Evolutionary conservation across 2,329 filamentous ascomycete species (phyloP).

Genomic region (Aspergillus pseudoglaucus): DNA sequence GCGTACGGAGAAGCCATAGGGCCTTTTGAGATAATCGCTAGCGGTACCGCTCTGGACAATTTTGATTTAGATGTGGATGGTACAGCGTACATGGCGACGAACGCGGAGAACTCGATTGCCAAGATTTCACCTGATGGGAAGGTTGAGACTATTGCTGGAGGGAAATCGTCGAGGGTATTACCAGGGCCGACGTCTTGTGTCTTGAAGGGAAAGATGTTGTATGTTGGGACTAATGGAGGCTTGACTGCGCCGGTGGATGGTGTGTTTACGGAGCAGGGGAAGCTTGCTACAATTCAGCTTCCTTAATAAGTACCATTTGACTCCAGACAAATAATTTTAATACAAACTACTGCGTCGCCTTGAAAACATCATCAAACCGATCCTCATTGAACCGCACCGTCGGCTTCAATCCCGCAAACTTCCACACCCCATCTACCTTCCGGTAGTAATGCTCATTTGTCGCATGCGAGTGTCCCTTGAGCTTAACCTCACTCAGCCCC

Average conservation of each 20-base stretch:
- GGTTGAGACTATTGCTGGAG: slow-evolving; percentile 16
- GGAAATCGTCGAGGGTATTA: slow-evolving; percentile 16
- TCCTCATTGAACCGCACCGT: slow-evolving; percentile 51
- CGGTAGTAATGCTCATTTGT: slow-evolving; percentile 54
- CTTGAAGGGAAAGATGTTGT: slow-evolving; percentile 13
- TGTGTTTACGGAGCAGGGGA: slow-evolving; percentile 16
- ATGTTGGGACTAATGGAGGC: slow-evolving; percentile 19
- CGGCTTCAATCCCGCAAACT: slow-evolving; percentile 53
- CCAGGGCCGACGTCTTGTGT: slow-evolving; percentile 14
- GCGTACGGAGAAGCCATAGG: slow-evolving; percentile 10
- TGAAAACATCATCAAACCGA: slow-evolving; percentile 53
- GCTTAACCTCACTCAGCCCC: slow-evolving; percentile 42
- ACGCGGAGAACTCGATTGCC: slow-evolving; percentile 18
- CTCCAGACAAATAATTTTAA: background rate
- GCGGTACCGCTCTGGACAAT: slow-evolving; percentile 17
- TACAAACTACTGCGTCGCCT: slow-evolving; percentile 10
- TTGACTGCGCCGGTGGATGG: slow-evolving; percentile 18
- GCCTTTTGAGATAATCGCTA: slow-evolving; percentile 17
- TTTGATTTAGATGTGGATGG: slow-evolving; percentile 15
- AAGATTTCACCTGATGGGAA: slow-evolving; percentile 15
- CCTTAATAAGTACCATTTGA: background rate
- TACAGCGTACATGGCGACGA: slow-evolving; percentile 15
- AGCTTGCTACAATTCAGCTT: slow-evolving; percentile 5
- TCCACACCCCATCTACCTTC: slow-evolving; percentile 56
- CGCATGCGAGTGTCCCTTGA: slow-evolving; percentile 57